phyloP scores from a whole-genome alignment of 768 basidiomycete species.

The Termitomyces sp. region DNA sequence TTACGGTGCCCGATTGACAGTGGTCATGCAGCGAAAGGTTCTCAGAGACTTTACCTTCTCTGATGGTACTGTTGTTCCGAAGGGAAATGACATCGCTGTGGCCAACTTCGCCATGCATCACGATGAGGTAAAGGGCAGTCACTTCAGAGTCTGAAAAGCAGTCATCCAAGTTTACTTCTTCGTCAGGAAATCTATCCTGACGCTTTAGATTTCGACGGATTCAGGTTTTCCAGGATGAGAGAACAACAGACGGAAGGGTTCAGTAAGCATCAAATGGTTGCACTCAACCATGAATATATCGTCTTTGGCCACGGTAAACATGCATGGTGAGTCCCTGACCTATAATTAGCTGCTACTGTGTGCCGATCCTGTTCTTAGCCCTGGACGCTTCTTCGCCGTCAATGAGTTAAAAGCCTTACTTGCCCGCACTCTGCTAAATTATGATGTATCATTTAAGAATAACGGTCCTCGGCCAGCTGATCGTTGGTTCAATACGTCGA shows the following conservation, averaged over 20 bases:
- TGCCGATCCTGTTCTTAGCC: conserved; percentile 12
- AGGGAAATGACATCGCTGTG: conserved; percentile 15
- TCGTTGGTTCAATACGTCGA: background rate
- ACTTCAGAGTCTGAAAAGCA: background rate
- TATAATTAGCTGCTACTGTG: background rate
- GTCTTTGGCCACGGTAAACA: conserved; percentile 7
- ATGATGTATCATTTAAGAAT: conserved; percentile 26
- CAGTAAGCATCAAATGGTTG: conserved; percentile 12
- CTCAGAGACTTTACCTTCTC: conserved; percentile 20
- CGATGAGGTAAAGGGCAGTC: background rate
- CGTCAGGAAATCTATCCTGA: conserved; percentile 9
- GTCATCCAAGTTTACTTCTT: background rate
- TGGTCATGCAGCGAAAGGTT: conserved; percentile 14
- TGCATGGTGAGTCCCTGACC: conserved; percentile 2
- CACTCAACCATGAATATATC: conserved; percentile 4
- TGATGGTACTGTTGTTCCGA: conserved; percentile 19
- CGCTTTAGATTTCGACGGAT: conserved; percentile 29
- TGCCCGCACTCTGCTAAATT: conserved; percentile 28
- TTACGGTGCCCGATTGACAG: conserved; percentile 2
- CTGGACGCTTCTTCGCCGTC: conserved; percentile 37
- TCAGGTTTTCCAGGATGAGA: conserved; percentile 28
- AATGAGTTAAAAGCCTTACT: conserved; percentile 32
- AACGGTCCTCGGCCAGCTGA: conserved; percentile 2
- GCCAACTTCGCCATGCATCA: conserved; percentile 8
- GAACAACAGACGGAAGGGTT: conserved; percentile 15